Base-by-base conservation (phyloP, 495 filamentous ascomycete species). In the Aeminium ludgeri region DNA sequence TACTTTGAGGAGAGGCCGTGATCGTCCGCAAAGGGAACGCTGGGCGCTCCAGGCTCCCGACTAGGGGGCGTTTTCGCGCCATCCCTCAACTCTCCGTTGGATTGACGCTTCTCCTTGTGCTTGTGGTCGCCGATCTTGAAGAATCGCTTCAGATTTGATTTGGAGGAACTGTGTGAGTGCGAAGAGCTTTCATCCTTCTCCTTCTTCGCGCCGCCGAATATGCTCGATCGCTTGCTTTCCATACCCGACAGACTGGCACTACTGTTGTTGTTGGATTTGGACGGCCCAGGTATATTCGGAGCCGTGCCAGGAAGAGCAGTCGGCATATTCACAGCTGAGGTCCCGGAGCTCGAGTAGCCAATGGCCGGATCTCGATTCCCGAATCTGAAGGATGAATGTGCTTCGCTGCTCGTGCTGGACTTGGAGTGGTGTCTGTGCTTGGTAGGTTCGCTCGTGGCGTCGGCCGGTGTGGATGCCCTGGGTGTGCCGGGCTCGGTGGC, bases 101-200 rank as follows among this genome's bases (percentile, higher is more conserved):
- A 27, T 77, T 32, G 23, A 29, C 34, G 83, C 12, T 66, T 53
- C 29, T 78, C 70, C 57, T 82, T 91, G 40, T 64, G 61, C 49
- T 65, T 67, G 31, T 67, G 66, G 19, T 74, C 70, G 38, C 61
- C 78, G 56, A 74, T 63, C 44, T 76, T 73, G 65, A 97, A 91
- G 56, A 97, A 97, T 12, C 91, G 69, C 59, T 93, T 96, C 43
- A 97, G 58, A 41, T 96, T 86, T 6, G 78, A 76, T 84, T 96
- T 95, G 6, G 91, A 94, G 19, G 82, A 39, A 67, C 64, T 45
- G 64, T 72, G 38, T 67, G 65, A 18, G 34, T 46, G n/a, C 28
- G 54, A 56, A 13, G 54, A 50, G 30, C 46, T 59, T 28, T 73
- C 63, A 41, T 80, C 65, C 43, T 75, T 48, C 33, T 68, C 48